These are phyloP conservation scores for Byssochlamys sp. DNA, from an alignment of 2,329 filamentous ascomycete species.

Conservation along the genomic window DNA sequence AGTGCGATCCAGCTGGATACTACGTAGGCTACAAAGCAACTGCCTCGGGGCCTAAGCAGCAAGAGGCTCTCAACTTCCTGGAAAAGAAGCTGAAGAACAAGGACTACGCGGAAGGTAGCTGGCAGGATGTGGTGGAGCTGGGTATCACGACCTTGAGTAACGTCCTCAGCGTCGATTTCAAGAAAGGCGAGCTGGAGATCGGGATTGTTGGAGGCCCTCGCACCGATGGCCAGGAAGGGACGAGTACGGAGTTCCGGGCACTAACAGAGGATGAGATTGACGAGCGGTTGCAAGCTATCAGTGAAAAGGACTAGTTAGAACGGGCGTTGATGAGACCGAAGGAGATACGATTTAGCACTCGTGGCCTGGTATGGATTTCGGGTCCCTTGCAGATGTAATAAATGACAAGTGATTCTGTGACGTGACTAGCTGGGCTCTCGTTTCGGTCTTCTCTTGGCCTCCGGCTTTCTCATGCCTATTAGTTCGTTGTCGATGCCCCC, in stretches of 20 bases:
- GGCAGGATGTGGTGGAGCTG: slow-evolving; percentile 96
- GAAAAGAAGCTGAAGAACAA: slow-evolving; percentile 99
- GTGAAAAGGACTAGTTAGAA: slow-evolving; percentile 78
- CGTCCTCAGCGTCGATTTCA: slow-evolving; percentile 97
- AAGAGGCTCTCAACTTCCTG: slow-evolving; percentile 94
- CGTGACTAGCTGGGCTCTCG: background rate
- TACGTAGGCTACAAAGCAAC: slow-evolving; percentile 98
- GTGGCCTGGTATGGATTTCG: slow-evolving; percentile 1
- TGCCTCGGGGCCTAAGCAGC: slow-evolving; percentile 92
- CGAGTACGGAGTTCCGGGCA: slow-evolving; percentile 68
- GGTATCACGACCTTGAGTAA: slow-evolving; percentile 92
- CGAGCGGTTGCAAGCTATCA: slow-evolving; percentile 92
- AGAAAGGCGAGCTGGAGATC: slow-evolving; percentile 97
- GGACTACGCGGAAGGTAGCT: slow-evolving; percentile 79
- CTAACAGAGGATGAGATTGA: slow-evolving; percentile 97
- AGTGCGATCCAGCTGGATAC: slow-evolving; percentile 96
- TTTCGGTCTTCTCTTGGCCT: background rate
- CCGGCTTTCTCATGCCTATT: background rate
- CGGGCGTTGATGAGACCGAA: slow-evolving; percentile 7
- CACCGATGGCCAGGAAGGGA: slow-evolving; percentile 72
- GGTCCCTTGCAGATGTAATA: slow-evolving; percentile 3
- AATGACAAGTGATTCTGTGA: slow-evolving; percentile 1
- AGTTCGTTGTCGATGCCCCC: background rate
- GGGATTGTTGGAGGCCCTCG: slow-evolving; percentile 87
- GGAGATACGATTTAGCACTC: slow-evolving; percentile 5